Evolutionary conservation across 768 basidiomycete species (phyloP), one percentile per base, ranked within the genome.

Genomic region (Hypholoma fasciculare): DNA sequence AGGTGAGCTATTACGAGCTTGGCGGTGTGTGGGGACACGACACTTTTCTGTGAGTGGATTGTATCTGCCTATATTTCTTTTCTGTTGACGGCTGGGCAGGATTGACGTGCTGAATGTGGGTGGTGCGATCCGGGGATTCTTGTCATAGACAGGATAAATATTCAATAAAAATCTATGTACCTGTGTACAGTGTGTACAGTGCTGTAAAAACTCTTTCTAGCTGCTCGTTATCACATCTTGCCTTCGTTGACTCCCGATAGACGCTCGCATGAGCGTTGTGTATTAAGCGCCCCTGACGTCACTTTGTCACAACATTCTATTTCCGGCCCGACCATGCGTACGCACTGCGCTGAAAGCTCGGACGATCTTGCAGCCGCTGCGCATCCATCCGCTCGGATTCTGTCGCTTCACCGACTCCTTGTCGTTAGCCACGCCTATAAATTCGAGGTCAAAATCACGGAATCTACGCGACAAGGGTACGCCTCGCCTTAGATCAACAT

Each of bases 21-120:
- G 96, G 96, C 26, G 96, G 96, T 8, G 96, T 98, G n/a, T 98
- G 95, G 96, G 97, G 97, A 1, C 96, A 99, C 68, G 96, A 99
- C 74, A 98, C 95, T 19, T 98, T 98, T 77, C 76, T 98, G 86
- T 90, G 66, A 81, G 89, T 83, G 1, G 19, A 34, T 34, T 34
- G 6, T 14, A 7, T 52, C 59, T 38, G 51, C 39, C 59, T 19
- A 48, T 14, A 12, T 13, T 26, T 14, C 8, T 36, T 16, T 20
- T 5, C 40, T 23, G 6, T 11, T 55, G 8, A 17, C 19, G 16
- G 57, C 30, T 52, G 30, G 58, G 5, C 65, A 90, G 88, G 69
- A 77, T 97, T 63, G 95, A 97, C 68, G 86, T 92, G 8, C 77
- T 89, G 60, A 95, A 94, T 65, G 93, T 98, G 0, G 94, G 94